phyloP scores from a whole-genome alignment of 176 grass and related monocot genomes.

The Elaeis guineensis region DNA sequence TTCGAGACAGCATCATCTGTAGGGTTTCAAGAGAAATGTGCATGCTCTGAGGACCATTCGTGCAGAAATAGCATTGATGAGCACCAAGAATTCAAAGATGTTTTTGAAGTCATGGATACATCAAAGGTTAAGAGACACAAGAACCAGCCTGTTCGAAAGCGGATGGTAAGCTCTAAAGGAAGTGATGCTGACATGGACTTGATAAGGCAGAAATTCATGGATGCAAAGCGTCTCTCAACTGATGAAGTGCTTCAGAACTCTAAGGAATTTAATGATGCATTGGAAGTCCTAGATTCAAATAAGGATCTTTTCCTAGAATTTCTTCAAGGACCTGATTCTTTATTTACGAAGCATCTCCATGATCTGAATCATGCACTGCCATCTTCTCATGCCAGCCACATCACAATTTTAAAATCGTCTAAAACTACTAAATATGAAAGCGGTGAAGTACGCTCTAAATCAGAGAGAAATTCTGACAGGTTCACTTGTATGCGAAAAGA shows the following conservation, averaged over 20 bases:
- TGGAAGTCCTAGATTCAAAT: slow-evolving; percentile 68
- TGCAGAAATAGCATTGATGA: slow-evolving; percentile 42
- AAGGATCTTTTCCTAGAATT: slow-evolving; percentile 77
- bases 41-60: slow-evolving; percentile 29
- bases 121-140: slow-evolving; percentile 48
- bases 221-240: slow-evolving; percentile 60
- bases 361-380: slow-evolving; percentile 32
- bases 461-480: slow-evolving; percentile 23
- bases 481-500: slow-evolving; percentile 23
- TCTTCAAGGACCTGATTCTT: slow-evolving; percentile 59
- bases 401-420: slow-evolving; percentile 83
- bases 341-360: slow-evolving; percentile 38
- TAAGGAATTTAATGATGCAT: slow-evolving; percentile 67
- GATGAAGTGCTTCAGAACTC: slow-evolving; percentile 58
- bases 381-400: slow-evolving; percentile 53
- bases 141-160: slow-evolving; percentile 29
- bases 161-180: slow-evolving; percentile 26
- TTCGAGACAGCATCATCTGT: slow-evolving; percentile 21
- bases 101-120: slow-evolving; percentile 80
- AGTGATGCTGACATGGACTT: slow-evolving; percentile 43
- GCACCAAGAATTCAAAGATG: slow-evolving; percentile 67
- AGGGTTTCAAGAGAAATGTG: slow-evolving; percentile 38
- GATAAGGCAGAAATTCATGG: slow-evolving; percentile 68
- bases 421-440: slow-evolving; percentile 30
- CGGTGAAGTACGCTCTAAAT: slow-evolving; percentile 9